phyloP scores from a whole-genome alignment of 257 asterid species.

The Euphrasia confusa region DNA sequence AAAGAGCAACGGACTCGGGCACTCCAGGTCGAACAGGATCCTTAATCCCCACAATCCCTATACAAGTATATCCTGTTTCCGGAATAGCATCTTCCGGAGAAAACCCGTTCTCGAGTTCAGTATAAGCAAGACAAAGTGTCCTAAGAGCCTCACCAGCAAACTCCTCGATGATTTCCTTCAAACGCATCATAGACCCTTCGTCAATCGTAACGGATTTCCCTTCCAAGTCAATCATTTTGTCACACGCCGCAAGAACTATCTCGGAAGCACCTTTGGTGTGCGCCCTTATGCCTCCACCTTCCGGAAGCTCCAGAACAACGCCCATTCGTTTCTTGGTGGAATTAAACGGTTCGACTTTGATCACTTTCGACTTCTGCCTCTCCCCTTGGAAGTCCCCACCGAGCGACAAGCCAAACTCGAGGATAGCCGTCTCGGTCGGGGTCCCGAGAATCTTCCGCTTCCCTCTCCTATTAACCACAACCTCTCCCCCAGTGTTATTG shows the following conservation, averaged over 20 bases:
- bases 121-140: constrained; percentile 75
- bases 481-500: constrained; percentile 85
- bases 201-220: constrained; percentile 60
- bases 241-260: constrained; percentile 73
- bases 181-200: constrained; percentile 35
- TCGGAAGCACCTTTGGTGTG: constrained; percentile 88
- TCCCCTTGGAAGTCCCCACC: constrained; percentile 70
- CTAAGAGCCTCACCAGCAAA: constrained; percentile 85
- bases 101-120: constrained; percentile 64
- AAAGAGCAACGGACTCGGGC: constrained; percentile 80
- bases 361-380: constrained; percentile 37
- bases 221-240: constrained; percentile 48
- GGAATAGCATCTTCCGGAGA: constrained; percentile 58
- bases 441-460: constrained; percentile 71
- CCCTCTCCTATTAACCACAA: constrained; percentile 54
- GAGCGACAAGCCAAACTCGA: constrained; percentile 67
- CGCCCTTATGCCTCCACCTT: constrained; percentile 57
- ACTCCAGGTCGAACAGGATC: constrained; percentile 97
- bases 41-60: constrained; percentile 82
- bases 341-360: constrained; percentile 87
- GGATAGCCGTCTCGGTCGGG: constrained; percentile 84
- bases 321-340: constrained; percentile 84
- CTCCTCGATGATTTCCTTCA: constrained; percentile 47
- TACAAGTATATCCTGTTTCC: constrained; percentile 53
- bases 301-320: constrained; percentile 66